Evolutionary conservation across 169 alveolate genomes (phyloP).

Genomic region (Babesia ovata): DNA sequence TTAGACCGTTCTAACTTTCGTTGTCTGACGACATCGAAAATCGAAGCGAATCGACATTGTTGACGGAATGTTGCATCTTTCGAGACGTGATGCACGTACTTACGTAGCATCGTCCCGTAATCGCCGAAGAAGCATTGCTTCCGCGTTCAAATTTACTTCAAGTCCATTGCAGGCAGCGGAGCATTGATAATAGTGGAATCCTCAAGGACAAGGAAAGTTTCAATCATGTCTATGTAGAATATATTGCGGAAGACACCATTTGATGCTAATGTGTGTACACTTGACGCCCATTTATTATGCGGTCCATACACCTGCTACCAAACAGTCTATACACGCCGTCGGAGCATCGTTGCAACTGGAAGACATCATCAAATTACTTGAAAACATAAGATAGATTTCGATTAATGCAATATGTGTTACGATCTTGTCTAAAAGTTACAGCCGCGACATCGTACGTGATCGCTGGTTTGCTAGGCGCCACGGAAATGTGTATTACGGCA

Average conservation of each 20-base stretch:
- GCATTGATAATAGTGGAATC: neutral
- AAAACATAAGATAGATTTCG: no score
- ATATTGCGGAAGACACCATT: no score
- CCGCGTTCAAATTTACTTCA: neutral
- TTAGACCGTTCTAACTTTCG: slow-evolving; percentile 7
- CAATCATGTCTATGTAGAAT: neutral
- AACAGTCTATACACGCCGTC: no score
- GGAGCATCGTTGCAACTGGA: no score
- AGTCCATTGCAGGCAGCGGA: neutral
- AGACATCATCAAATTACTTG: no score
- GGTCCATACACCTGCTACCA: no score
- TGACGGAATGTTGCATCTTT: no score
- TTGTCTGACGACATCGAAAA: slow-evolving; percentile 31
- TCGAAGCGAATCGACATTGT: slow-evolving; percentile 8
- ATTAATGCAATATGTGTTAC: no score
- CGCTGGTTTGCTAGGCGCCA: neutral
- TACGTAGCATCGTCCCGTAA: no score
- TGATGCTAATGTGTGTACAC: no score
- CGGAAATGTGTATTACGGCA: neutral
- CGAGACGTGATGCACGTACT: no score
- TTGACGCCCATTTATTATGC: no score
- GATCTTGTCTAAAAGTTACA: neutral
- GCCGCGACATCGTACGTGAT: neutral
- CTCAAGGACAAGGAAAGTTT: neutral
- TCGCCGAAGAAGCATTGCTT: neutral